Evolutionary conservation across 2,329 filamentous ascomycete genomes (phyloP).

Genomic region (Cytospora leucostoma): DNA sequence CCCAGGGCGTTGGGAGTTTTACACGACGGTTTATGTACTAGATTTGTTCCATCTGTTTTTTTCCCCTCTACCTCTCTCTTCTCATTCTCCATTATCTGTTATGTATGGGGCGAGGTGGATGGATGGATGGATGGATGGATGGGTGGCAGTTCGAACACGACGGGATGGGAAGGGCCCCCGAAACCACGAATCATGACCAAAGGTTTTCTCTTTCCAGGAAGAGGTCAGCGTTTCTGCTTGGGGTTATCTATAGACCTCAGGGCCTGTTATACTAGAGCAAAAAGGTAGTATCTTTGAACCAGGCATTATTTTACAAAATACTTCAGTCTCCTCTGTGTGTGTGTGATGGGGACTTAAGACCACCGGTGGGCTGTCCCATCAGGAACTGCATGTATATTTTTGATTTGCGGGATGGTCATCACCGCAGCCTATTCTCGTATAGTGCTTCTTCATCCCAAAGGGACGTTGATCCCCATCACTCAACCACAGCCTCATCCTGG

Average conservation of each 20-base stretch:
- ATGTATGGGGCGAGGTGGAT: background rate
- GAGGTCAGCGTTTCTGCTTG: conserved; percentile 13
- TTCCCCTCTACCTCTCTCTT: no score
- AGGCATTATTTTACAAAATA: background rate
- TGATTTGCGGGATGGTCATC: no score
- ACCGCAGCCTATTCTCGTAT: no score
- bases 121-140: conserved; percentile 4
- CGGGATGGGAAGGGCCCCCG: background rate
- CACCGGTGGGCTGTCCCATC: no score
- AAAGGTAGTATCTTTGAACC: background rate
- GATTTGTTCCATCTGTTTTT: background rate
- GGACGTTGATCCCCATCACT: background rate
- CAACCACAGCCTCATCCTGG: conserved; percentile 8
- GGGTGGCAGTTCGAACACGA: conserved; percentile 1
- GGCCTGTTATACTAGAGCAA: conserved; percentile 2
- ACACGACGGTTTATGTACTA: background rate
- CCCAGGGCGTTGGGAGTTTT: background rate
- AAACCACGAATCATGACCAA: conserved; percentile 4
- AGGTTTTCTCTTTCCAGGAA: background rate
- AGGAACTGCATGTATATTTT: no score
- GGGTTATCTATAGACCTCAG: background rate
- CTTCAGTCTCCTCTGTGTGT: background rate
- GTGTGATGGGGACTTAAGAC: no score
- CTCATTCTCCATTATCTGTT: background rate
- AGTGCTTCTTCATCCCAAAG: no score